Evolutionary conservation across 192 early-diverging fungal species (phyloP).

Genomic region (Gonapodya sp.): DNA sequence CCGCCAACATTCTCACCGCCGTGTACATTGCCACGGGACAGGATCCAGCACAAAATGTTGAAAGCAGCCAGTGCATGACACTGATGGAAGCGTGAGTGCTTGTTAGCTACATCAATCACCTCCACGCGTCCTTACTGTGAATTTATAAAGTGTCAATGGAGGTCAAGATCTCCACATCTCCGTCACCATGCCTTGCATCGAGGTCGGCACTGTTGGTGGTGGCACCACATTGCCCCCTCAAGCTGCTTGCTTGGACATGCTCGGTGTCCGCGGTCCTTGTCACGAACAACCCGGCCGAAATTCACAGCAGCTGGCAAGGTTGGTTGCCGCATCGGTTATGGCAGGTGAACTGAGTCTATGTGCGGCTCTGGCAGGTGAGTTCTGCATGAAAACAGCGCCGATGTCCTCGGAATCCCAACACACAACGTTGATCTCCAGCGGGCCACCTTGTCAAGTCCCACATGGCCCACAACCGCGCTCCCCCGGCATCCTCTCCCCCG

Average conservation of each 20-base stretch:
- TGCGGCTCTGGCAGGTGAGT: slow-evolving; percentile 55
- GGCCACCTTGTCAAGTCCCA: slow-evolving; percentile 84
- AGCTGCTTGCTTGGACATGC: slow-evolving; percentile 75
- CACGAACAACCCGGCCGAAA: slow-evolving; percentile 68
- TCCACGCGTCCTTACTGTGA: not conserved
- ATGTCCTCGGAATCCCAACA: not conserved
- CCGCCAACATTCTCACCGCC: slow-evolving; percentile 61
- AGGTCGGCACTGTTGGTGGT: slow-evolving; percentile 89
- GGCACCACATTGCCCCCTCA: slow-evolving; percentile 78
- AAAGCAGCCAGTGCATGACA: slow-evolving; percentile 86
- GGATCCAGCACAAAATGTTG: slow-evolving; percentile 93
- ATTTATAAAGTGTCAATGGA: slow-evolving; percentile 40
- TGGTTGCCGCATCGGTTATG: slow-evolving; percentile 83
- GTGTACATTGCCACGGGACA: slow-evolving; percentile 86
- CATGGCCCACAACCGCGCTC: slow-evolving; percentile 63
- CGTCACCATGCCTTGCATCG: slow-evolving; percentile 87
- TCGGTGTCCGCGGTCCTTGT: slow-evolving; percentile 77
- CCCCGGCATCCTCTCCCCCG: not conserved
- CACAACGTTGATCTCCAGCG: slow-evolving; percentile 23
- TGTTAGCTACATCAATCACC: not conserved
- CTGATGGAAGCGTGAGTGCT: slow-evolving; percentile 64
- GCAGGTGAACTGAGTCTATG: slow-evolving; percentile 84
- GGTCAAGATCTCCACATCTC: slow-evolving; percentile 74
- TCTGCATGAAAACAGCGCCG: too few species aligned
- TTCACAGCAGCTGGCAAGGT: slow-evolving; percentile 71